Evolutionary conservation across 495 filamentous ascomycete genomes (phyloP), one percentile per base, ranked within the genome.

Genomic region (Neurospora pannonica): DNA sequence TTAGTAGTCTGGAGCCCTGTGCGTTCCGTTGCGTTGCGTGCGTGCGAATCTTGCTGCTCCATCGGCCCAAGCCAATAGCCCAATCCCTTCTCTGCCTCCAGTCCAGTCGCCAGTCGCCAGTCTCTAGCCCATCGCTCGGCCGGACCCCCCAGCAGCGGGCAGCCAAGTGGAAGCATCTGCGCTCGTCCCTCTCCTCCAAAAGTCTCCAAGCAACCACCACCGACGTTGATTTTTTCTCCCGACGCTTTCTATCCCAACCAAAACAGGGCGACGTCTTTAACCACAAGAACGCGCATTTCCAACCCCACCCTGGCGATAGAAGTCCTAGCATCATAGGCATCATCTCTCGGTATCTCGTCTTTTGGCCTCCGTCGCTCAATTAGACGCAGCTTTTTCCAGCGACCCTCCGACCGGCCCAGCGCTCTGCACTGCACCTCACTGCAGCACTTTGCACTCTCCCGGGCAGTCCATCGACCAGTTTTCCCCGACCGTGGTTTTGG

Each of bases 201-300:
- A 77, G 74, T 79, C 77, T 76, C 77, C 75, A 78, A 76, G 76
- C 71, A 60, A 75, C 74, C 75, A 74, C 75, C 75, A 71, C 76
- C 72, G 75, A 79, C 79, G 74, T 69, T 48, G 73, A 75, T 74
- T 75, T 74, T 82, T 80, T 77, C 75, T 38, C 71, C 74, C 73
- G 76, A 74, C 78, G 39, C 72, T 67, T 67, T 78, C 74, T 76
- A 67, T 79, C 78, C 74, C 71, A 77, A 76, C 38, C 67, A 38
- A 43, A 67, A 46, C 69, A 72, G 74, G 73, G 73, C 77, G 74
- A 81, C 75, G 75, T 78, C 70, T 75, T 67, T 73, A 54, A 76
- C 77, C 48, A 77, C 77, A 73, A 77, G 74, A 70, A 77, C 76
- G 73, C 72, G 62, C 71, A 73, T 70, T 75, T 70, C 24, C 69